phyloP scores from a whole-genome alignment of 192 early-diverging fungal species.

The Umbelopsis ramanniana region DNA sequence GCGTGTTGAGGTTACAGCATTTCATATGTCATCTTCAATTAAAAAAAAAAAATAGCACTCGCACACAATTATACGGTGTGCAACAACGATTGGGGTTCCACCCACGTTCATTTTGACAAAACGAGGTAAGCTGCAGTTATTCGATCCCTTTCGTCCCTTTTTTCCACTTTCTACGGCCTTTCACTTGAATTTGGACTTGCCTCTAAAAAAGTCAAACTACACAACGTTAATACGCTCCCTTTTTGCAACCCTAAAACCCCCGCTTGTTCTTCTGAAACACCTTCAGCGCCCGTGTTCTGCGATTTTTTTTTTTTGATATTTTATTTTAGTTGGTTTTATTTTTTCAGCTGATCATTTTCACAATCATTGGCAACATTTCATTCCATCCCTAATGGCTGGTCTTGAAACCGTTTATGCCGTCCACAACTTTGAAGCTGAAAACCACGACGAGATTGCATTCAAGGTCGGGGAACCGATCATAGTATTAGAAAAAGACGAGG shows the following conservation, averaged over 20 bases:
- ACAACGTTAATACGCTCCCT: too few species aligned
- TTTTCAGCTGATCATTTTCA: background rate
- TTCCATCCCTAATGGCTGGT: conserved; percentile 10
- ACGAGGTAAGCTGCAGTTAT: conserved; percentile 21
- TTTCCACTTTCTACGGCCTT: background rate
- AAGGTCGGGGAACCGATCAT: conserved; percentile 67
- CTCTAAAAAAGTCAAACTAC: background rate
- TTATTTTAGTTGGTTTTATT: background rate
- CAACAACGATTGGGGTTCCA: conserved; percentile 15
- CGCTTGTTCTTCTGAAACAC: background rate
- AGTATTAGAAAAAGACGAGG: conserved; percentile 73
- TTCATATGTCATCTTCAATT: background rate
- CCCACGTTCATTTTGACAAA: conserved; percentile 24
- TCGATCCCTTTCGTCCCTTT: conserved; percentile 13
- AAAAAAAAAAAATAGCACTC: too few species aligned
- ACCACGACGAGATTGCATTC: conserved; percentile 77
- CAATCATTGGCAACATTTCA: conserved; percentile 12
- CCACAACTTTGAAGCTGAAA: conserved; percentile 63
- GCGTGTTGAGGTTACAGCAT: background rate
- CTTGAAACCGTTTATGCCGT: conserved; percentile 56
- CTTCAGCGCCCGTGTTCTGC: background rate
- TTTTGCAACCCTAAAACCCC: too few species aligned
- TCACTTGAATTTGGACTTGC: background rate
- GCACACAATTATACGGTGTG: background rate
- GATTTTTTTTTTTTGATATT: background rate